These are phyloP conservation scores for Nothophytophthora sp. DNA, from an alignment of 352 stramenopile genomes.

Conservation along the genomic window DNA sequence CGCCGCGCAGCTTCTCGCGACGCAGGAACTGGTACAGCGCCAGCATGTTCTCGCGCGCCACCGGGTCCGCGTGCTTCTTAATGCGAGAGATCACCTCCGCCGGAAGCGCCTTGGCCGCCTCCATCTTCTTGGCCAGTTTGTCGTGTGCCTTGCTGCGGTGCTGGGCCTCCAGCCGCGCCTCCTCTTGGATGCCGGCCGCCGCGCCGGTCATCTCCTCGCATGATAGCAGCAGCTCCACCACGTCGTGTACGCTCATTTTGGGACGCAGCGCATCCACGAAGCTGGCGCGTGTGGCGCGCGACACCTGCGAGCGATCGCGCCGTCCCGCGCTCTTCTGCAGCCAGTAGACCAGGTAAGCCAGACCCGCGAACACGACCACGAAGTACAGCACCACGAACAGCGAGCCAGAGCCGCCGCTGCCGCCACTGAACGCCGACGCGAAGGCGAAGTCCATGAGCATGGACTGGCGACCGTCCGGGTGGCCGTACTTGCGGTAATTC, in stretches of 20 bases:
- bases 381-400: conserved; percentile 81
- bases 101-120: conserved; percentile 61
- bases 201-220: conserved; percentile 73
- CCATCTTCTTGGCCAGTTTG: conserved; percentile 86
- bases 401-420: conserved; percentile 39
- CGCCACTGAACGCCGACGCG: conserved; percentile 50
- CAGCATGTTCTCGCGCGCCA: conserved; percentile 83
- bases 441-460: conserved; percentile 76
- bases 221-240: conserved; percentile 76
- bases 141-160: conserved; percentile 68
- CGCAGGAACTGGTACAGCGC: conserved; percentile 80
- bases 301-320: conserved; percentile 68
- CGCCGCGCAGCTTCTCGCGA: conserved; percentile 62
- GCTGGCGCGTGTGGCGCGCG: conserved; percentile 36
- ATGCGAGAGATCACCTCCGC: conserved; percentile 63
- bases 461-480: conserved; percentile 80
- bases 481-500: conserved; percentile 82
- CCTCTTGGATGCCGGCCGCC: conserved; percentile 34
- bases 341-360: conserved; percentile 66
- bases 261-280: conserved; percentile 59
- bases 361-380: conserved; percentile 50
- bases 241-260: conserved; percentile 81
- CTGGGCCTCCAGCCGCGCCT: conserved; percentile 41
- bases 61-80: conserved; percentile 74
- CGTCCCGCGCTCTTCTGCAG: conserved; percentile 53